These are phyloP conservation scores for Suhomyces wounanorum DNA, from an alignment of 1,139 yeast genomes.

Conservation along the genomic window DNA sequence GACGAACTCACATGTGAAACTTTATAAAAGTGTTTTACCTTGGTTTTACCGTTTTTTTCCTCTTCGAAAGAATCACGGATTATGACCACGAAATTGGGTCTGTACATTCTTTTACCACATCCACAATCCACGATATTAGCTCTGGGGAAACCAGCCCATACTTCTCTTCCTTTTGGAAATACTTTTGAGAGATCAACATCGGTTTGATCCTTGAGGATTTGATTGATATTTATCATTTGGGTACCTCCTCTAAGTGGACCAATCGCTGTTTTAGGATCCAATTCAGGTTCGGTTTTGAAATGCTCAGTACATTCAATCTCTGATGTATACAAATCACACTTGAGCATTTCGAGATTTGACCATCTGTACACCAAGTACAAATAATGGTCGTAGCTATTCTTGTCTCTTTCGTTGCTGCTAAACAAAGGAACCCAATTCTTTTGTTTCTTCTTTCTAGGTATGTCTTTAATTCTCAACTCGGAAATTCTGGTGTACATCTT, in stretches of 20 bases:
- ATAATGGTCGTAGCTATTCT: constrained; percentile 28
- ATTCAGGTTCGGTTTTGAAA: constrained; percentile 19
- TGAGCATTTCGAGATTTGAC: constrained; percentile 38
- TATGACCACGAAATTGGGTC: constrained; percentile 30
- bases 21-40: constrained; percentile 17
- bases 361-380: constrained; percentile 41
- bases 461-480: constrained; percentile 30
- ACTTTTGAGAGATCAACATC: not conserved
- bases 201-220: constrained; percentile 12
- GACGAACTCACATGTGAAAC: constrained; percentile 34
- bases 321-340: constrained; percentile 21
- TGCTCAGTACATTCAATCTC: constrained; percentile 29
- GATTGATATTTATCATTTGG: constrained; percentile 23
- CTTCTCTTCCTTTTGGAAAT: constrained; percentile 23
- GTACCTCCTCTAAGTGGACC: constrained; percentile 33
- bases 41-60: constrained; percentile 3
- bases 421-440: constrained; percentile 51
- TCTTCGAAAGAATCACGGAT: constrained; percentile 18
- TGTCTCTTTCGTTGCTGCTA: constrained; percentile 24
- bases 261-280: constrained; percentile 11
- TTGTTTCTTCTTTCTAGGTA: constrained; percentile 28
- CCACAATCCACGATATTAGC: constrained; percentile 31
- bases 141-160: constrained; percentile 30
- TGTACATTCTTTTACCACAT: constrained; percentile 27
- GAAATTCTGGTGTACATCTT: constrained; percentile 26